Base-by-base conservation (phyloP, 2,329 filamentous ascomycete genomes). In the Penicillium sp. region DNA sequence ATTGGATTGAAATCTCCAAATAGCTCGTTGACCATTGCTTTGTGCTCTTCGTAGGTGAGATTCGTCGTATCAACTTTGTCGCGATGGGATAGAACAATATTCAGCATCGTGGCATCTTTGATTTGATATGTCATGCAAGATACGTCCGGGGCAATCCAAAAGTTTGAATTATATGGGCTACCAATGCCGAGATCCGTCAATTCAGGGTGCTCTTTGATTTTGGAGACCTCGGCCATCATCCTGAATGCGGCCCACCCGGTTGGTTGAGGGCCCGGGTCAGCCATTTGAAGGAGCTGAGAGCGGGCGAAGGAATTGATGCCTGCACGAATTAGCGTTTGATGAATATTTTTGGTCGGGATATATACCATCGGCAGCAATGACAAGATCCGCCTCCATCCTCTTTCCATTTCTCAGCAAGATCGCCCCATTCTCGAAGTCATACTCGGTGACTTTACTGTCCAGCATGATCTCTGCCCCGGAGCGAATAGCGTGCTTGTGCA, bases 151-250 rank as follows among this genome's bases (percentile, higher is more conserved):
- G 45, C 45, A 3, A 47, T 41, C 45, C 45, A 47, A 13, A 47
- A 41, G 24, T 47, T 47, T 5, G 45, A 47, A 33, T 40, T 40
- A 12, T 40, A 17, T 7, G 36, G 29, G 7, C 21, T 26, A 15
- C 17, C 33, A 10, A 32, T 41, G 9, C 36, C 36, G 3, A 47
- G 36, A 10, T 47, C 36, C 7, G 26, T 39, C 6, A 39, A 15
- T 23, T 37, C n/a, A 13, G 45, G 45, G 13, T 47, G 20, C 2
- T 47, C 26, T n/a, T 47, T 37, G 3, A 47, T 47, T 9, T 26
- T 47, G 7, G 45, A 47, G 13, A 47, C 36, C 10, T 47, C 45
- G 13, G 45, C 36, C 45, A 47, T 47, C 45, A 47, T 47, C 26
- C 45, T 40, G 24, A 47, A 40, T 7, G 45, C 45, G 4, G 45